Percentiles rank a stretch among this genome's conserved stretches.
Conservation (phyloP, 176 grass and related monocot genomes). For the Hordeum marinum region DNA sequence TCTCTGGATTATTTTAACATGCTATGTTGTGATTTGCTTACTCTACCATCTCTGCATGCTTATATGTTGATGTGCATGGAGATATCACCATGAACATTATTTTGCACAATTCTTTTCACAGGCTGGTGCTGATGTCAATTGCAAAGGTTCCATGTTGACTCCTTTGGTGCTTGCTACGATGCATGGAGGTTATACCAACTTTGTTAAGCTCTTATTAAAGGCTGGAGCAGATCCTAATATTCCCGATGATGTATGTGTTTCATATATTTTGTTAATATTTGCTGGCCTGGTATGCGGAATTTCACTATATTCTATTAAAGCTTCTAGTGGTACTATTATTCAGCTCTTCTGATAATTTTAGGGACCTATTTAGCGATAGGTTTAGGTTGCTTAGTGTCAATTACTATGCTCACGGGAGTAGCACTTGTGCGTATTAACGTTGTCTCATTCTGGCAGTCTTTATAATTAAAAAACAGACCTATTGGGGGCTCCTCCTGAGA, state of each 20-base stretch:
- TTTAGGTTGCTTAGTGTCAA: background rate
- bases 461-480: background rate
- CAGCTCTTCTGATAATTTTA: background rate
- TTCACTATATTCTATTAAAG: background rate
- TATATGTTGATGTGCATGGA: background rate
- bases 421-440: background rate
- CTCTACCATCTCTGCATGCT: background rate
- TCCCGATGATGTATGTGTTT: constrained; percentile 25
- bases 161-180: constrained; percentile 8
- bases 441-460: background rate
- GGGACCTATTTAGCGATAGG: background rate
- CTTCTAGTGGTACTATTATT: background rate
- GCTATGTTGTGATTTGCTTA: background rate
- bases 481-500: background rate
- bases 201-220: constrained; percentile 14
- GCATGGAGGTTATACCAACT: constrained; percentile 13
- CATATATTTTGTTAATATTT: background rate
- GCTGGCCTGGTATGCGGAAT: background rate
- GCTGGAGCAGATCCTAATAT: constrained; percentile 38
- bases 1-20: background rate
- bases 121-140: constrained; percentile 42
- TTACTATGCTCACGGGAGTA: background rate
- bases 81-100: background rate
- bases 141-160: background rate
- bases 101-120: constrained; percentile 11